Evolutionary conservation across 2,329 filamentous ascomycete species (phyloP).

Genomic region (Xylaria polymorpha): DNA sequence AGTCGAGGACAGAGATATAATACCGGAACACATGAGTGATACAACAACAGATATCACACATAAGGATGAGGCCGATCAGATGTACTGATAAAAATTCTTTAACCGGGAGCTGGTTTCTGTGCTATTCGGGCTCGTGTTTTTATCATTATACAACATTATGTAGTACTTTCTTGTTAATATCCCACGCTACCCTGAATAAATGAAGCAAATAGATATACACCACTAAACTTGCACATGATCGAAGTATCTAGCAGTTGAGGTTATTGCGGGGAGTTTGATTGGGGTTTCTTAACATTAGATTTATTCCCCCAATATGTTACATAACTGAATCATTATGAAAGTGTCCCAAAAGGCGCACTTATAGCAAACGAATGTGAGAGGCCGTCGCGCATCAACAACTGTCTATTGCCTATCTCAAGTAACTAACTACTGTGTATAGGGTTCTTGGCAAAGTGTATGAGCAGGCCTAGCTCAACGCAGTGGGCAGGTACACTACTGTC

Average conservation of each 20-base stretch:
- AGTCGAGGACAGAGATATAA: conserved; percentile 7
- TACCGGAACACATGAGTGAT: not conserved
- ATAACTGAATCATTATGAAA: not conserved
- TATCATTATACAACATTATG: not conserved
- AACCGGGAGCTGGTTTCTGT: not conserved
- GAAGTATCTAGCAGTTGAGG: too few relatives aligned
- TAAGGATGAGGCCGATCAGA: not conserved
- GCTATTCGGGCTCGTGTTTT: not conserved
- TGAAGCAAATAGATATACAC: not conserved
- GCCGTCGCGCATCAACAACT: too few relatives aligned
- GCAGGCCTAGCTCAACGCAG: not conserved
- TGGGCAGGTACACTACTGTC: too few relatives aligned
- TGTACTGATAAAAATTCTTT: not conserved
- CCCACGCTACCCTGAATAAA: not conserved
- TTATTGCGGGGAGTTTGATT: too few relatives aligned
- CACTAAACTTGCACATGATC: not conserved
- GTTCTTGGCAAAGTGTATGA: too few relatives aligned
- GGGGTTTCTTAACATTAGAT: not conserved
- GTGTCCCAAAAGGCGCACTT: too few relatives aligned
- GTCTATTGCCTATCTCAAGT: too few relatives aligned
- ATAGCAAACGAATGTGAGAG: too few relatives aligned
- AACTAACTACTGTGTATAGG: too few relatives aligned
- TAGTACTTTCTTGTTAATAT: not conserved
- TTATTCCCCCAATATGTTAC: not conserved
- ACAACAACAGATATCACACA: not conserved